Conservation (phyloP, 371 early-diverging fungal species). For the Mucor circinelloides region DNA sequence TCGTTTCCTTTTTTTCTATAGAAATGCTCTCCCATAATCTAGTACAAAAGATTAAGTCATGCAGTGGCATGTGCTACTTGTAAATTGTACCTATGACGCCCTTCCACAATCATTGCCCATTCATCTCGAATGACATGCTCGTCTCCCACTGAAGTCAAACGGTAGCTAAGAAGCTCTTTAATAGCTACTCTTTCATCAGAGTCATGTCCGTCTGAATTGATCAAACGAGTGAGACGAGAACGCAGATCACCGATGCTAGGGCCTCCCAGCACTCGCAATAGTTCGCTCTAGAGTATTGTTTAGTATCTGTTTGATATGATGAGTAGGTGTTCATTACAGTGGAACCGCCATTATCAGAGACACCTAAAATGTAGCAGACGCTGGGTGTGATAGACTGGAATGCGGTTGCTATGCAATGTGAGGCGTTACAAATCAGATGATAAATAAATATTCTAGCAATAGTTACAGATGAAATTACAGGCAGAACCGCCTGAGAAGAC, state of each 20-base stretch:
- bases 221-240: constrained; percentile 62
- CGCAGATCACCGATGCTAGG: constrained; percentile 75
- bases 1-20: constrained; percentile 64
- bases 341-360: constrained; percentile 76
- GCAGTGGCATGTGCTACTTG: not conserved
- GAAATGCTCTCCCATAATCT: constrained; percentile 57
- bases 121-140: constrained; percentile 60
- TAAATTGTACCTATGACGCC: constrained; percentile 57
- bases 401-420: constrained; percentile 27
- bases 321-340: constrained; percentile 30
- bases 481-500: constrained; percentile 78
- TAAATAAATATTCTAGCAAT: not conserved
- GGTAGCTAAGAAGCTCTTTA: constrained; percentile 66
- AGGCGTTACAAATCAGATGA: not conserved
- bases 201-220: constrained; percentile 44
- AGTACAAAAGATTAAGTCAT: not conserved
- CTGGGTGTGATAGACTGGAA: constrained; percentile 61
- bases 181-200: constrained; percentile 54
- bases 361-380: constrained; percentile 69
- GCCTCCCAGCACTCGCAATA: constrained; percentile 68
- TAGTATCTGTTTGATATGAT: not conserved
- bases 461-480: constrained; percentile 58
- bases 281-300: constrained; percentile 43
- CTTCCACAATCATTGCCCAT: constrained; percentile 71
- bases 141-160: constrained; percentile 56